Evolutionary conservation across 73 alveolate genomes (phyloP).

Genomic region (Blepharisma japonicum): DNA sequence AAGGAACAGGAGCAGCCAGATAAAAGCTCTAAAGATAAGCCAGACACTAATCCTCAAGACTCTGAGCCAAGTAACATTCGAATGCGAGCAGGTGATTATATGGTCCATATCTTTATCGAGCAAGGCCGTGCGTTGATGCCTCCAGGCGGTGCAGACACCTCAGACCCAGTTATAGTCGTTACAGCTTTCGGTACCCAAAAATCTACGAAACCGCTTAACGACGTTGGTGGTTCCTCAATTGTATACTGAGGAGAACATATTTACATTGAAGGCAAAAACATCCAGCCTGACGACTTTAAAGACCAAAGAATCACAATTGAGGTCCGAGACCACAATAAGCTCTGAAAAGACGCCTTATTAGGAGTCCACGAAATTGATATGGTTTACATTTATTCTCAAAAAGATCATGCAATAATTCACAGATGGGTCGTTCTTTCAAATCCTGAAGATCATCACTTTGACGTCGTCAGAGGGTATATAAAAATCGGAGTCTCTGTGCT

Average conservation of each 20-base stretch:
- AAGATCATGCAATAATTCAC: slow-evolving; percentile 73
- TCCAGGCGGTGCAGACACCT: not conserved
- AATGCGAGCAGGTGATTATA: slow-evolving; percentile 16
- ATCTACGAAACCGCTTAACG: slow-evolving; percentile 10
- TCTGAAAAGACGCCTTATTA: slow-evolving; percentile 53
- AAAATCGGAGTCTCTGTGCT: slow-evolving; percentile 25
- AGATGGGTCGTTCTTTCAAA: slow-evolving; percentile 83
- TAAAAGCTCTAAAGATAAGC: too few species aligned
- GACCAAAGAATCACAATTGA: slow-evolving; percentile 18
- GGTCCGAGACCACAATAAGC: slow-evolving; percentile 50
- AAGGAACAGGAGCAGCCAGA: too few species aligned
- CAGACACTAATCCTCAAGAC: not conserved
- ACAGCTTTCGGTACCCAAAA: not conserved
- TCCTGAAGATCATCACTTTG: slow-evolving; percentile 67
- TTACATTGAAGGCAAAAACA: not conserved
- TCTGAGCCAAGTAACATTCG: not conserved
- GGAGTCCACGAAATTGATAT: slow-evolving; percentile 85
- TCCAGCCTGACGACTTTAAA: not conserved
- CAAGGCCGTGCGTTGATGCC: slow-evolving; percentile 17
- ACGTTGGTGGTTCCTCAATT: slow-evolving; percentile 9
- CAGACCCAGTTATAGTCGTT: slow-evolving; percentile 1
- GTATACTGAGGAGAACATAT: slow-evolving; percentile 17
- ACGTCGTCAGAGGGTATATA: slow-evolving; percentile 70
- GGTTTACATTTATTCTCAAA: slow-evolving; percentile 69
- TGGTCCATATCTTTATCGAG: slow-evolving; percentile 30